Conservation (phyloP, 306 rosid genomes). For the Betula pendula region DNA sequence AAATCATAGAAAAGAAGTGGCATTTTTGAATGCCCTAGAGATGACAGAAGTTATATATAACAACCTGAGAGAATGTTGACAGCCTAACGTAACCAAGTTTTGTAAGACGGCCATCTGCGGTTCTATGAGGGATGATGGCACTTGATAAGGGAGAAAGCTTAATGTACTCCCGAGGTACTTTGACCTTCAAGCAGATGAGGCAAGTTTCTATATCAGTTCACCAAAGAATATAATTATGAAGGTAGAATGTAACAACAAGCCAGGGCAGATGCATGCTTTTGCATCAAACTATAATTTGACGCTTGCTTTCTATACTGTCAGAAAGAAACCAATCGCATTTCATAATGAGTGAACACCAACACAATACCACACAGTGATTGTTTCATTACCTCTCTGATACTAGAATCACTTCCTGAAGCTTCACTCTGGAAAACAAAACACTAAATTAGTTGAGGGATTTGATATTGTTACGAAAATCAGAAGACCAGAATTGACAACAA, state of each 20-base stretch:
- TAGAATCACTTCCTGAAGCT: constrained; percentile 36
- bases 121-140: constrained; percentile 73
- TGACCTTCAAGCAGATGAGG: constrained; percentile 56
- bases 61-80: constrained; percentile 85
- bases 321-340: constrained; percentile 16
- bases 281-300: constrained; percentile 10
- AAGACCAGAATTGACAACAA: neutral
- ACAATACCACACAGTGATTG: constrained; percentile 7
- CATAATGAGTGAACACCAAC: constrained; percentile 8
- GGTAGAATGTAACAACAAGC: constrained; percentile 1
- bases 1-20: neutral
- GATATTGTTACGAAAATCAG: neutral
- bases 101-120: constrained; percentile 61
- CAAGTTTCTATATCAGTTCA: constrained; percentile 17
- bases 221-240: neutral
- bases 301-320: constrained; percentile 1
- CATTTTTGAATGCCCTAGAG: neutral
- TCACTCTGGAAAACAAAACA: constrained; percentile 51
- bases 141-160: constrained; percentile 87
- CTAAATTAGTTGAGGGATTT: constrained; percentile 28
- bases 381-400: constrained; percentile 64
- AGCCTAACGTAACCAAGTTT: constrained; percentile 91
- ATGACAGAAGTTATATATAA: constrained; percentile 5
- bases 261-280: neutral
- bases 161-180: constrained; percentile 78